Evolutionary conservation across 2,329 filamentous ascomycete species (phyloP).

Genomic region (Thelonectria olida): DNA sequence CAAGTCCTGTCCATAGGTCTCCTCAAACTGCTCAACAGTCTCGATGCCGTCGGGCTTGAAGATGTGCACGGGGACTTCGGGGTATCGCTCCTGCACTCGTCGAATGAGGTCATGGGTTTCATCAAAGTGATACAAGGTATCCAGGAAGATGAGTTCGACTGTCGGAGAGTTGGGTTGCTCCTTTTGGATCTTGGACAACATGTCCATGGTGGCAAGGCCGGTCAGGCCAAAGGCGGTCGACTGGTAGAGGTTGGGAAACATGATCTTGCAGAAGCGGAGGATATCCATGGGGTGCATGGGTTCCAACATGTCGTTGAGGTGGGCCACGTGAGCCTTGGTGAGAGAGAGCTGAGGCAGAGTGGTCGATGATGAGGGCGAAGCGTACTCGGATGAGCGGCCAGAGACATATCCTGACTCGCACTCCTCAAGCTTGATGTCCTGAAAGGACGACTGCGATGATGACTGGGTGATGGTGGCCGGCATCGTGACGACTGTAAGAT

Average conservation of each 20-base stretch:
- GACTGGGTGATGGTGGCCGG: constrained; percentile 48
- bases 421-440: constrained; percentile 55
- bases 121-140: constrained; percentile 83
- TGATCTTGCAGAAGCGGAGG: constrained; percentile 89
- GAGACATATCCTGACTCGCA: constrained; percentile 88
- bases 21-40: constrained; percentile 80
- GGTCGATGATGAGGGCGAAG: constrained; percentile 45
- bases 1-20: constrained; percentile 80
- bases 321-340: constrained; percentile 86
- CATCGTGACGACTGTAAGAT: constrained; percentile 43
- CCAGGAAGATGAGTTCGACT: constrained; percentile 80
- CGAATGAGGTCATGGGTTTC: constrained; percentile 81
- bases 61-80: constrained; percentile 82
- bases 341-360: constrained; percentile 81
- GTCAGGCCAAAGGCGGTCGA: constrained; percentile 85
- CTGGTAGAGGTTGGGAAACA: constrained; percentile 89
- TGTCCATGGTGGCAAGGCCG: constrained; percentile 84
- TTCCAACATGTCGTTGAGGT: constrained; percentile 90
- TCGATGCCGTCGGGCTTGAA: constrained; percentile 86
- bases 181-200: constrained; percentile 78
- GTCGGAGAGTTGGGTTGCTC: constrained; percentile 67
- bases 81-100: constrained; percentile 79
- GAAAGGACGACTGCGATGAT: constrained; percentile 51
- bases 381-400: constrained; percentile 50
- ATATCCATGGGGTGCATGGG: constrained; percentile 90